Conservation (phyloP, 2,329 filamentous ascomycete species). For the Trichothecium roseum region DNA sequence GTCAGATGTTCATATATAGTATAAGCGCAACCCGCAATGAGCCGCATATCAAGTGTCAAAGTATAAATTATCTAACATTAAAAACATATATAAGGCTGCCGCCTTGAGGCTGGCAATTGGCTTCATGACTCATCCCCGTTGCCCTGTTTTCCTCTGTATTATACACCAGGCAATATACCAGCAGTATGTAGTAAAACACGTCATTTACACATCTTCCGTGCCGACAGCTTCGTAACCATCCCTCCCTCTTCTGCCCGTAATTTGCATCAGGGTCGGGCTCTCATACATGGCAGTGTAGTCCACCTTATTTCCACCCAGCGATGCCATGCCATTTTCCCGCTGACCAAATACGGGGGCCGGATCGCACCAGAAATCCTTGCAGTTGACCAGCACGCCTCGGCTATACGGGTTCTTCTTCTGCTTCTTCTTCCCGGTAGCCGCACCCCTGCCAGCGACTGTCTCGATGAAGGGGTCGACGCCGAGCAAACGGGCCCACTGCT, state of each 20-base stretch:
- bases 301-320: slow-evolving; percentile 67
- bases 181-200: no score
- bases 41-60: no score
- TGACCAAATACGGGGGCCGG: slow-evolving; percentile 69
- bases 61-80: no score
- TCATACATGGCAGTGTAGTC: slow-evolving; percentile 91
- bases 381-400: slow-evolving; percentile 75
- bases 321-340: slow-evolving; percentile 61
- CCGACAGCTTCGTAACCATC: slow-evolving; percentile 55
- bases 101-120: no score
- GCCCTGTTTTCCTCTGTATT: no score
- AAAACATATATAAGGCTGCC: no score
- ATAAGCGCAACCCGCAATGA: no score
- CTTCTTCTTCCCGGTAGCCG: slow-evolving; percentile 45
- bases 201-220: slow-evolving; percentile 35
- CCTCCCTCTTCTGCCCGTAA: slow-evolving; percentile 35
- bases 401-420: slow-evolving; percentile 74
- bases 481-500: slow-evolving; percentile 73
- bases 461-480: slow-evolving; percentile 91
- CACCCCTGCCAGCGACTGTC: slow-evolving; percentile 76
- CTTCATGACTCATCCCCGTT: no score
- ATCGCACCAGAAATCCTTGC: slow-evolving; percentile 94
- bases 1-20: no score
- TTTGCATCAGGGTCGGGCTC: slow-evolving; percentile 58
- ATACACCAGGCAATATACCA: no score